Percentiles rank a stretch among this genome's conserved stretches.
phyloP scores from a whole-genome alignment of 768 basidiomycete species.

The Tephrocybe sp. region DNA sequence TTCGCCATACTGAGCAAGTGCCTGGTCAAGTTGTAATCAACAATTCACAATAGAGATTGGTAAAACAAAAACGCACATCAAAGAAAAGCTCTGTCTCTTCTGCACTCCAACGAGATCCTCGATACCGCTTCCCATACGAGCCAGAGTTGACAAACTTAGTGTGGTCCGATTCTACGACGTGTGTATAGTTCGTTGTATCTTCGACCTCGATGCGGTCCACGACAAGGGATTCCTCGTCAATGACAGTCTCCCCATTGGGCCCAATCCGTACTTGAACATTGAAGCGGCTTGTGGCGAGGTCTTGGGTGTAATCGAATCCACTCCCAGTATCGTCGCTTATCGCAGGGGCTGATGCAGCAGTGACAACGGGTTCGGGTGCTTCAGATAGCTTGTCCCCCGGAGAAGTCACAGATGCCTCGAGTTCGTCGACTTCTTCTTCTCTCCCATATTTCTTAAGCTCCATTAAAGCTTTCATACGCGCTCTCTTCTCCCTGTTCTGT shows the following conservation, averaged over 20 bases:
- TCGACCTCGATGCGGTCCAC: slow-evolving; percentile 76
- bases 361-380: slow-evolving; percentile 12
- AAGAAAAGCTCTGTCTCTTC: slow-evolving; percentile 89
- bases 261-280: slow-evolving; percentile 87
- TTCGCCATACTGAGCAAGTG: slow-evolving; percentile 85
- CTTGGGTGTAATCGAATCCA: slow-evolving; percentile 69
- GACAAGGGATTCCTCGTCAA: slow-evolving; percentile 82
- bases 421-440: slow-evolving; percentile 40
- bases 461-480: slow-evolving; percentile 57
- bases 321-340: slow-evolving; percentile 46
- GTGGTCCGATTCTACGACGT: slow-evolving; percentile 78
- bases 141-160: slow-evolving; percentile 84
- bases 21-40: slow-evolving; percentile 43
- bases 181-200: slow-evolving; percentile 65
- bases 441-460: slow-evolving; percentile 76
- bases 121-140: slow-evolving; percentile 75
- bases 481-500: slow-evolving; percentile 63
- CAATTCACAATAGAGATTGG: not conserved
- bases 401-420: slow-evolving; percentile 15
- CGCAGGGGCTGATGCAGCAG: slow-evolving; percentile 15
- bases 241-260: slow-evolving; percentile 81
- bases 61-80: slow-evolving; percentile 50
- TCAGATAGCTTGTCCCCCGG: slow-evolving; percentile 19
- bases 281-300: slow-evolving; percentile 64
- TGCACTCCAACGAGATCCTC: slow-evolving; percentile 85